A percentile compares a stretch with the other conserved stretches of the same genome.
These are phyloP conservation scores for Blastocystis sp. DNA, from an alignment of 352 stramenopile genomes.

Conservation along the genomic window DNA sequence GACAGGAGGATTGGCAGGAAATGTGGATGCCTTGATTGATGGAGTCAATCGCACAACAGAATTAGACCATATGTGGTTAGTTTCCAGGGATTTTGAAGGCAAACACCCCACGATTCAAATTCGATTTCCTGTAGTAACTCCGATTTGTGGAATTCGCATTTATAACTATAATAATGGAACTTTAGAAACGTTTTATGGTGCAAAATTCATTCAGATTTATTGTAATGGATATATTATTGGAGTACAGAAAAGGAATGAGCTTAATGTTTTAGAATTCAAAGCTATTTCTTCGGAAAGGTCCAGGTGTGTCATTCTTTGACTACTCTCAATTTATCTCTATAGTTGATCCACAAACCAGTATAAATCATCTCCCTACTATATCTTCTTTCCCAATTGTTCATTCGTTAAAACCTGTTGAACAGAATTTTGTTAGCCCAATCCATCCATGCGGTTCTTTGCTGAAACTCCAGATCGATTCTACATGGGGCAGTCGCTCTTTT, in stretches of 20 bases:
- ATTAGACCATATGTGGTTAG: background rate
- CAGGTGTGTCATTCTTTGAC: background rate
- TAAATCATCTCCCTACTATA: background rate
- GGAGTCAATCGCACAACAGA: background rate
- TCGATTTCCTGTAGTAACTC: background rate
- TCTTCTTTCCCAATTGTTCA: background rate
- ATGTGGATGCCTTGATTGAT: background rate
- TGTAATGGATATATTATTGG: background rate
- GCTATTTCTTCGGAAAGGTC: background rate
- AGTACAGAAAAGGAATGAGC: background rate
- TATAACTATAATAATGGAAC: slow-evolving; percentile 5
- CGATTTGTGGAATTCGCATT: background rate
- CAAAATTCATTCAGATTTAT: slow-evolving; percentile 11
- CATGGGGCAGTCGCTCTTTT: background rate
- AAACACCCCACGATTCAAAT: background rate
- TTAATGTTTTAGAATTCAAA: background rate
- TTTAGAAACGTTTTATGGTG: background rate
- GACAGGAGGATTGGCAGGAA: background rate
- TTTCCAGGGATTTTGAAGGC: background rate
- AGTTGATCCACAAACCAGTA: background rate
- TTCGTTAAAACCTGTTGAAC: background rate
- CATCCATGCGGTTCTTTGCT: slow-evolving; percentile 15
- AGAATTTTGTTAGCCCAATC: background rate
- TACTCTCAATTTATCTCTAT: slow-evolving; percentile 14
- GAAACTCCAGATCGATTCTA: slow-evolving; percentile 1